phyloP scores from a whole-genome alignment of 1,139 yeast species.

The Zhuliangozyma parablackwelliae region DNA sequence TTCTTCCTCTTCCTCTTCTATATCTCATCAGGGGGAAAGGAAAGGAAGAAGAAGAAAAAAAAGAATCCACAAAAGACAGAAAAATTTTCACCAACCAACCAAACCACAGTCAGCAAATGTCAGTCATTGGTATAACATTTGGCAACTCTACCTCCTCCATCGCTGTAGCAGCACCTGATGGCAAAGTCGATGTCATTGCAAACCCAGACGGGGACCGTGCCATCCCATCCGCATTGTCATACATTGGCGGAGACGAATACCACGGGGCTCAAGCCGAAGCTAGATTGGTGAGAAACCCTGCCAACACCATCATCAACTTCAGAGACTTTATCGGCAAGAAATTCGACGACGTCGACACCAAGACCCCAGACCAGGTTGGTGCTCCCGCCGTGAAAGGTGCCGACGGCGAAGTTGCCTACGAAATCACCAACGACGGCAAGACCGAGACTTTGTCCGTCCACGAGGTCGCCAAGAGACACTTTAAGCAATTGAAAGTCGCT shows the following conservation, averaged over 20 bases:
- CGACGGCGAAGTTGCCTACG: conserved; percentile 69
- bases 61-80: too few species aligned
- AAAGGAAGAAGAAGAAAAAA: too few species aligned
- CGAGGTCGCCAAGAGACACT: conserved; percentile 80
- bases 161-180: conserved; percentile 83
- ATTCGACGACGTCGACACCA: conserved; percentile 67
- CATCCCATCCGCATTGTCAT: conserved; percentile 88
- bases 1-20: too few species aligned
- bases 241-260: conserved; percentile 91
- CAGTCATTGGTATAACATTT: conserved; percentile 91
- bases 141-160: conserved; percentile 96
- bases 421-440: conserved; percentile 47
- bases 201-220: conserved; percentile 99
- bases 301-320: conserved; percentile 83
- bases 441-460: conserved; percentile 55
- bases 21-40: too few species aligned
- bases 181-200: conserved; percentile 94
- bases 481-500: conserved; percentile 75
- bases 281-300: conserved; percentile 86
- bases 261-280: conserved; percentile 96
- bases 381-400: conserved; percentile 60
- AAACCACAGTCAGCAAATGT: too few species aligned
- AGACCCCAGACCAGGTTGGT: conserved; percentile 52
- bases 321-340: conserved; percentile 86
- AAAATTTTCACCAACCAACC: too few species aligned